Conservation (phyloP, 768 basidiomycete genomes). For the Rickenella mellea region DNA sequence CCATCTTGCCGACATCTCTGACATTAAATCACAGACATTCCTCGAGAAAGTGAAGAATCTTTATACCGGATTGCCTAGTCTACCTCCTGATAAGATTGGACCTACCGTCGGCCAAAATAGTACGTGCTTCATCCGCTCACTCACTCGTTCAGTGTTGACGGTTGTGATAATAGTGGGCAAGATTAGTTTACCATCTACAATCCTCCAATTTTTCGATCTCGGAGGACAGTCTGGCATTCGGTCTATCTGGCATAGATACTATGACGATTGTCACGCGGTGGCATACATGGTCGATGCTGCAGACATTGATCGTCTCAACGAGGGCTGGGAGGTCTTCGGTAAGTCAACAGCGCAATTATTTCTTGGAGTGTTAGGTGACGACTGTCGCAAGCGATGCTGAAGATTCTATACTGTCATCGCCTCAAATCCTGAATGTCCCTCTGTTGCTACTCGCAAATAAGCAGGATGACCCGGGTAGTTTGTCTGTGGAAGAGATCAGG, state of each 20-base stretch:
- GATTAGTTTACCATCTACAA: slow-evolving; percentile 86
- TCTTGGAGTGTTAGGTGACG: too few species aligned
- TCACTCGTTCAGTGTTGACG: not conserved
- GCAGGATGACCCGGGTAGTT: slow-evolving; percentile 72
- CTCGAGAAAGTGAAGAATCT: slow-evolving; percentile 91
- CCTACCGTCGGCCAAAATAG: slow-evolving; percentile 98
- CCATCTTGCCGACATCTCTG: not conserved
- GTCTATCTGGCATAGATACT: slow-evolving; percentile 91
- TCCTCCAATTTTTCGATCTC: slow-evolving; percentile 94
- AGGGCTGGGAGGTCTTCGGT: slow-evolving; percentile 99
- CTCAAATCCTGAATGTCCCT: slow-evolving; percentile 84
- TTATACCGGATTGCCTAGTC: slow-evolving; percentile 78
- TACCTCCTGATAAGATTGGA: slow-evolving; percentile 88
- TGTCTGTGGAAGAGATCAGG: slow-evolving; percentile 85
- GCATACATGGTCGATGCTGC: slow-evolving; percentile 92
- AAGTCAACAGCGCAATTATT: slow-evolving; percentile 23
- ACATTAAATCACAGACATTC: slow-evolving; percentile 46
- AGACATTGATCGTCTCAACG: slow-evolving; percentile 79
- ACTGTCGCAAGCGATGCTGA: too few species aligned
- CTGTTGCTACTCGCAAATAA: slow-evolving; percentile 93
- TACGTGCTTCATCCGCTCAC: slow-evolving; percentile 28
- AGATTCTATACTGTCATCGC: slow-evolving; percentile 82
- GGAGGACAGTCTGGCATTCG: slow-evolving; percentile 93
- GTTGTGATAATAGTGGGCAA: slow-evolving; percentile 59
- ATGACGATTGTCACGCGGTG: slow-evolving; percentile 94